phyloP scores from a whole-genome alignment of 2,329 filamentous ascomycete species.

The Elsinoe fawcettii region DNA sequence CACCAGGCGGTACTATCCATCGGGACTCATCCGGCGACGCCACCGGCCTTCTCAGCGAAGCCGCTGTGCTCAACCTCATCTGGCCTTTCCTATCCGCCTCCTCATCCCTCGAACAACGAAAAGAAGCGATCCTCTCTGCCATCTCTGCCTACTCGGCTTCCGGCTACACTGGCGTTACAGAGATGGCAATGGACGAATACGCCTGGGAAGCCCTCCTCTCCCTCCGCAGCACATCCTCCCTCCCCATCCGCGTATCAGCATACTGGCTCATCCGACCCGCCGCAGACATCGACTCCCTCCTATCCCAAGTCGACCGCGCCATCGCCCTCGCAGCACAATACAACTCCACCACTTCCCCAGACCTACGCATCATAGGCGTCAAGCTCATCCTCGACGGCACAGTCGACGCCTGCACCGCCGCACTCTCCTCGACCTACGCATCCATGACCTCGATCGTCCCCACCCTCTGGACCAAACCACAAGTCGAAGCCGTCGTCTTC shows the following conservation, averaged over 20 bases:
- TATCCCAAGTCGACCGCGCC: conserved; percentile 46
- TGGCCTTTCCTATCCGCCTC: conserved; percentile 48
- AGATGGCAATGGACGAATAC: conserved; percentile 54
- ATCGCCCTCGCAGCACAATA: conserved; percentile 41
- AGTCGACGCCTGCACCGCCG: conserved; percentile 58
- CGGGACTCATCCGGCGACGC: conserved; percentile 42
- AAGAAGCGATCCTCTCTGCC: conserved; percentile 40
- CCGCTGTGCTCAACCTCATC: conserved; percentile 46
- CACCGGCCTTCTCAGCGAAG: conserved; percentile 47
- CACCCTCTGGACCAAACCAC: conserved; percentile 48
- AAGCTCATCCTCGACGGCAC: conserved; percentile 60
- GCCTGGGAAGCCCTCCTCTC: conserved; percentile 45
- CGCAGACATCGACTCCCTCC: conserved; percentile 37
- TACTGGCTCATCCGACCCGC: conserved; percentile 50
- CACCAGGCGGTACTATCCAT: conserved; percentile 47
- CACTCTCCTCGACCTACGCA: conserved; percentile 51
- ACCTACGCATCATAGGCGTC: conserved; percentile 50
- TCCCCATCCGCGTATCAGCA: conserved; percentile 46
- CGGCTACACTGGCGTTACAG: conserved; percentile 49
- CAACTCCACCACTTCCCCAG: conserved; percentile 38
- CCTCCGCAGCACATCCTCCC: conserved; percentile 29
- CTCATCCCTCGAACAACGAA: conserved; percentile 43
- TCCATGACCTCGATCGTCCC: conserved; percentile 37
- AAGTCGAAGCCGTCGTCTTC: conserved; percentile 47
- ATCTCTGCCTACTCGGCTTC: conserved; percentile 43